Evolutionary conservation across 495 filamentous ascomycete species (phyloP), one percentile per base, ranked within the genome.

Genomic region (Neurospora sp.): DNA sequence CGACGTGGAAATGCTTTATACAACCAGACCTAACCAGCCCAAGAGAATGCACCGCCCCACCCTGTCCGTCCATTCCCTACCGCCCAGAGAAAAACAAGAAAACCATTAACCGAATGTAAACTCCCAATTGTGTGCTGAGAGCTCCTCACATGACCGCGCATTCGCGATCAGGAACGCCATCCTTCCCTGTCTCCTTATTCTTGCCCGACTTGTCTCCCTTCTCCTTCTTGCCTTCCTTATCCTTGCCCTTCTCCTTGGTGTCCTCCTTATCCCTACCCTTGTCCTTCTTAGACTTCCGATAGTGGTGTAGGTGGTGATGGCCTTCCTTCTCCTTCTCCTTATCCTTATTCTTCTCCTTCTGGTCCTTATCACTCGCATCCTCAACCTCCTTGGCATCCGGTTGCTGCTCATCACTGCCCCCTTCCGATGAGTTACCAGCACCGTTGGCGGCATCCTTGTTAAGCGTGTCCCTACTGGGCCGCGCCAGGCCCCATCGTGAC

Each of bases 151-250:
- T 83, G 8, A 83, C 79, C 39, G 82, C 74, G 82, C 93, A 96
- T 78, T 95, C 92, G 68, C 92, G 84, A 70, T 96, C 93, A 8
- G 89, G 88, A 68, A 82, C 75, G 14, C 81, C 76, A 31, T 77
- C 77, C 70, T 82, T 83, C 31, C 72, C 44, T 16, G 69, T n/a
- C 2, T 76, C 77, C 44, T 78, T 80, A 18, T 71, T 75, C 69
- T 82, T 85, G 20, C 76, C 76, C 27, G 27, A 16, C 7, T 65
- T 65, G 14, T 65, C 53, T 65, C 53, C 77, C 72, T 82, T 83
- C 39, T 71, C 44, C 8, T 68, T 27, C 2, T 76, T 76, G 37
- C 77, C 79, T 9, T 73, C 75, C 71, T 82, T 85, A n/a, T 76
- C 75, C 74, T 82, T 84, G 16, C 70, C 74, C 65, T 84, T 85